Conservation (phyloP, 495 filamentous ascomycete genomes). For the Aspergillus kassunensis region DNA sequence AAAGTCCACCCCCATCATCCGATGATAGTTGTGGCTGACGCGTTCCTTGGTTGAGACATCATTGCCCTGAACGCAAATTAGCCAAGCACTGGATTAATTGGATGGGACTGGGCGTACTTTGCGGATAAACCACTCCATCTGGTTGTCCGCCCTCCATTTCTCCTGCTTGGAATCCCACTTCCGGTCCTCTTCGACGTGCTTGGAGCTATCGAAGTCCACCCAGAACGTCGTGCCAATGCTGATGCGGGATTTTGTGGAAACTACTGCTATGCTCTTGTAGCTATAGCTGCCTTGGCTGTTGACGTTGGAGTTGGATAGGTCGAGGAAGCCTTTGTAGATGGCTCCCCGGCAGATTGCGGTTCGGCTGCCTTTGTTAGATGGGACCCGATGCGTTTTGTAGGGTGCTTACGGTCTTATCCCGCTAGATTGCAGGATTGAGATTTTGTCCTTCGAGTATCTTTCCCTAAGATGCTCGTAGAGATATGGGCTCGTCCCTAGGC, state of each 20-base stretch:
- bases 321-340: constrained; percentile 5
- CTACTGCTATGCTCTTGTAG: not conserved
- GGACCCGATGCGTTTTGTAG: too few relatives aligned
- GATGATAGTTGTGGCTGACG: not conserved
- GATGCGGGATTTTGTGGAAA: constrained; percentile 3
- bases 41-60: constrained; percentile 2
- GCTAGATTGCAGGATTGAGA: constrained; percentile 1
- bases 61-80: not conserved
- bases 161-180: not conserved
- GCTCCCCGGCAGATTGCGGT: constrained; percentile 6
- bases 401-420: constrained; percentile 7
- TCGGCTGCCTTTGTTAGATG: not conserved
- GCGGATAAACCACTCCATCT: constrained; percentile 7
- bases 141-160: constrained; percentile 4
- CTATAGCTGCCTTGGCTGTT: not conserved
- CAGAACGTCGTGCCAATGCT: not conserved
- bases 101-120: not conserved
- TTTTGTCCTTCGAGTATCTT: not conserved
- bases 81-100: not conserved
- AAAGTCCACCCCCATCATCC: not conserved
- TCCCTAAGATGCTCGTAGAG: constrained; percentile 5
- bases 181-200: constrained; percentile 1
- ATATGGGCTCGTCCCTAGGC: constrained; percentile 6
- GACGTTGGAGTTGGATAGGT: not conserved
- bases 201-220: not conserved